Percentiles rank a stretch among this genome's conserved stretches.
phyloP scores from a whole-genome alignment of 140 eudicot species.

The Stevia rebaudiana region DNA sequence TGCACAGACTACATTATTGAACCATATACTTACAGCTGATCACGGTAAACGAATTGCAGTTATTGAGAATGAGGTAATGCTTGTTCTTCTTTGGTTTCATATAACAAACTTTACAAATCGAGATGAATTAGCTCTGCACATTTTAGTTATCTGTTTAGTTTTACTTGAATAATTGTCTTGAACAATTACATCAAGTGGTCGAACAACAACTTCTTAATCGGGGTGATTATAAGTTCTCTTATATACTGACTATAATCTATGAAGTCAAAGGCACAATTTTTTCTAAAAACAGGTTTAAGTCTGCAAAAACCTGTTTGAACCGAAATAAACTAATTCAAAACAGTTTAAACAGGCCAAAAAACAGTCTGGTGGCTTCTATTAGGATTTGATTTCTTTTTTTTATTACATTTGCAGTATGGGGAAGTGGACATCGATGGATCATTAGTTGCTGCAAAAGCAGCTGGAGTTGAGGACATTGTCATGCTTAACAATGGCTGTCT shows the following conservation, averaged over 20 bases:
- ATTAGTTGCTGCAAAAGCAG: slow-evolving; percentile 89
- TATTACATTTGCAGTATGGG: slow-evolving; percentile 58
- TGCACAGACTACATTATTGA: slow-evolving; percentile 81
- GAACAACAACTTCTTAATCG: background rate
- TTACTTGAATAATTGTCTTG: background rate
- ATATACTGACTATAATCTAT: no score
- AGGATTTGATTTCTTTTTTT: background rate
- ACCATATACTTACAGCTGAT: slow-evolving; percentile 90
- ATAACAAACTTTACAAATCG: background rate
- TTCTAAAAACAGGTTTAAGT: no score
- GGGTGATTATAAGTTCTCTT: background rate
- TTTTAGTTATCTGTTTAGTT: background rate
- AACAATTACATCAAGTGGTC: background rate
- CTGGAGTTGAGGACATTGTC: slow-evolving; percentile 86
- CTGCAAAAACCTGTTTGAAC: no score
- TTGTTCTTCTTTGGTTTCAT: background rate
- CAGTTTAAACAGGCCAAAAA: no score
- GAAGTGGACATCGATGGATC: slow-evolving; percentile 99
- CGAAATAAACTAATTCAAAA: no score
- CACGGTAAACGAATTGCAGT: slow-evolving; percentile 98
- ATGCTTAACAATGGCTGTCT: slow-evolving; percentile 97
- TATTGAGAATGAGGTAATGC: slow-evolving; percentile 88
- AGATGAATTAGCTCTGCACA: background rate
- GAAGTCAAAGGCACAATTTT: no score
- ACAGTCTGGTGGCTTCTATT: background rate